Base-by-base conservation (phyloP, 495 filamentous ascomycete species). In the Hypoxylon perforatum region DNA sequence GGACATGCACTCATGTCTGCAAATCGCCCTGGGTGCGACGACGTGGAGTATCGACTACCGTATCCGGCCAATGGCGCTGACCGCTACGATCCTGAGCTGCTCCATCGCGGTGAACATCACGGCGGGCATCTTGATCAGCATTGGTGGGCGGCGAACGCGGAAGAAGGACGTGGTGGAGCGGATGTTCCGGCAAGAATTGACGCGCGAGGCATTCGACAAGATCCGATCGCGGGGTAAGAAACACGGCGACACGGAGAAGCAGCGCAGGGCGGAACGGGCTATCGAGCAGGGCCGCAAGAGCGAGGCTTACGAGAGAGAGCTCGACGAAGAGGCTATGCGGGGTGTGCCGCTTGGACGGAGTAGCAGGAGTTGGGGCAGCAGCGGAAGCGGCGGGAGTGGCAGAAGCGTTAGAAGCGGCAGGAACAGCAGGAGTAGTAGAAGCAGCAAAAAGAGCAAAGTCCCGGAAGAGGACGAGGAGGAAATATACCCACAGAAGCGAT, bases 91-190 rank as follows among this genome's bases (percentile, higher is more conserved):
- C 57, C 88, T 94, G 5, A 90, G 87, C 74, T 91, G 85, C 71
- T 90, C 87, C 7, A 91, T 94, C 66, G 80, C 84, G 0, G 87
- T 85, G 57, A 94, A 94, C 70, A 88, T 90, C 58, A 79, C 81
- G 0, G 91, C 87, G 1, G 91, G 91, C 23, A 71, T 94, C 0
- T 44, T 92, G 45, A 93, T 94, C 70, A 83, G 80, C 58, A 81
- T 93, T 28, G 91, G 91, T 6, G 90, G 92, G 63, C 82, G 86
- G 3, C 81, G 82, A 23, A 90, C 90, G 0, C 84, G 91, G 21
- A 94, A 94, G 84, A 92, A 91, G 84, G 91, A 94, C 48, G 89
- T 94, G 0, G 76, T 92, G 0, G 90, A 93, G 72, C 84, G 87
- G 23, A 83, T 93, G 69, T 84, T 86, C 67, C 83, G 89, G 11